Evolutionary conservation across 129 eudicot species (phyloP).

Genomic region (Flaveria ramosissima): DNA sequence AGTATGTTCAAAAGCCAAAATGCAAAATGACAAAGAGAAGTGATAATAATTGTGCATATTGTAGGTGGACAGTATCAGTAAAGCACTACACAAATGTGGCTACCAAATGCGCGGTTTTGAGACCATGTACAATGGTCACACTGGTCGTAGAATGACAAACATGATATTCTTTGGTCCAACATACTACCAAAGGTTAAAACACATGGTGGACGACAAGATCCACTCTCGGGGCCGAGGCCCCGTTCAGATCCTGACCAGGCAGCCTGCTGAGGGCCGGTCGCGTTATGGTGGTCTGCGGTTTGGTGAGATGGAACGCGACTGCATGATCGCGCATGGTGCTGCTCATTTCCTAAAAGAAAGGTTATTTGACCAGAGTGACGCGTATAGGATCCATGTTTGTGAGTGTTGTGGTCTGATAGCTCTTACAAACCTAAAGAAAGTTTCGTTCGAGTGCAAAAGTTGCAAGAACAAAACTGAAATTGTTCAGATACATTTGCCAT

Average conservation of each 20-base stretch:
- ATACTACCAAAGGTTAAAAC: conserved; percentile 89
- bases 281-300: conserved; percentile 96
- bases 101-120: conserved; percentile 62
- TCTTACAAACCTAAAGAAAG: conserved; percentile 51
- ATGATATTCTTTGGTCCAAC: conserved; percentile 91
- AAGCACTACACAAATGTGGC: conserved; percentile 64
- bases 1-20: background rate
- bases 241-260: conserved; percentile 88
- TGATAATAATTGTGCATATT: too few species aligned
- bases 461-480: conserved; percentile 73
- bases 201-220: conserved; percentile 96
- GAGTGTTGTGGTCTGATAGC: conserved; percentile 25
- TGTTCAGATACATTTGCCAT: conserved; percentile 59
- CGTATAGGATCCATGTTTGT: conserved; percentile 46
- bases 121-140: conserved; percentile 60
- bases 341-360: conserved; percentile 91
- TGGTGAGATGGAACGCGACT: conserved; percentile 97
- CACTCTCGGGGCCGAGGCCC: conserved; percentile 98
- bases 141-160: conserved; percentile 43
- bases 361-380: conserved; percentile 89
- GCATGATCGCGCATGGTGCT: conserved; percentile 98
- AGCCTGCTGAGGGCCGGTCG: conserved; percentile 96
- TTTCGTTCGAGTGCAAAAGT: conserved; percentile 46
- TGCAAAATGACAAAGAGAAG: too few species aligned
- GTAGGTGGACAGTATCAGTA: conserved; percentile 59